A percentile compares a stretch with the other conserved stretches of the same genome.
phyloP scores from a whole-genome alignment of 2,329 filamentous ascomycete genomes.

The Fusarium begoniae region DNA sequence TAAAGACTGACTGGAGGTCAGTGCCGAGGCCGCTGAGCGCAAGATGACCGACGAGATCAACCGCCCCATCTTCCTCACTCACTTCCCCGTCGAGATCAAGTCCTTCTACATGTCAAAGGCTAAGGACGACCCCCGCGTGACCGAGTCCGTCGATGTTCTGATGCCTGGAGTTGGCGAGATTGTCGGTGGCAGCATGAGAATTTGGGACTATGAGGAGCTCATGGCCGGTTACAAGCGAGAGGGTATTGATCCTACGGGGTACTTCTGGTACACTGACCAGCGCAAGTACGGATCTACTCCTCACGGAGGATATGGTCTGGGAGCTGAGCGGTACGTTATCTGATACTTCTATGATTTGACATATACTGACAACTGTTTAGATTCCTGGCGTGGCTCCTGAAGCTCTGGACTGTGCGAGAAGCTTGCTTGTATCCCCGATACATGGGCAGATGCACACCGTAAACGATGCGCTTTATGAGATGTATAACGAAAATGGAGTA shows the following conservation, averaged over 20 bases:
- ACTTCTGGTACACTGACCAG: constrained; percentile 99
- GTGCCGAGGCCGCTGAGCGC: constrained; percentile 92
- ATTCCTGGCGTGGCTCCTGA: constrained; percentile 70
- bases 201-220: constrained; percentile 89
- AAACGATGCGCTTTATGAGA: constrained; percentile 33
- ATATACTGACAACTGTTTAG: constrained; percentile 11
- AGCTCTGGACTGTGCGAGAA: constrained; percentile 72
- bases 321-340: constrained; percentile 73
- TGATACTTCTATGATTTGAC: not conserved
- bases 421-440: constrained; percentile 81
- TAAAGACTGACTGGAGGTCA: not conserved
- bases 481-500: constrained; percentile 29
- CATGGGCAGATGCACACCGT: constrained; percentile 84
- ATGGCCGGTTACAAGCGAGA: constrained; percentile 88
- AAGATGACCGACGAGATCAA: constrained; percentile 98
- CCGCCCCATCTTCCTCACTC: constrained; percentile 92
- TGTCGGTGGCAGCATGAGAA: constrained; percentile 95
- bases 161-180: constrained; percentile 98
- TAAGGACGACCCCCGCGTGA: constrained; percentile 79
- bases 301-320: constrained; percentile 92
- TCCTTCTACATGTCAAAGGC: constrained; percentile 99
- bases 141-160: constrained; percentile 86
- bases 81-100: constrained; percentile 98
- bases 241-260: constrained; percentile 82
- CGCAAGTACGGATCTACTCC: constrained; percentile 91